Base-by-base conservation (phyloP, 2,329 filamentous ascomycete genomes). In the Xylariales sp. region DNA sequence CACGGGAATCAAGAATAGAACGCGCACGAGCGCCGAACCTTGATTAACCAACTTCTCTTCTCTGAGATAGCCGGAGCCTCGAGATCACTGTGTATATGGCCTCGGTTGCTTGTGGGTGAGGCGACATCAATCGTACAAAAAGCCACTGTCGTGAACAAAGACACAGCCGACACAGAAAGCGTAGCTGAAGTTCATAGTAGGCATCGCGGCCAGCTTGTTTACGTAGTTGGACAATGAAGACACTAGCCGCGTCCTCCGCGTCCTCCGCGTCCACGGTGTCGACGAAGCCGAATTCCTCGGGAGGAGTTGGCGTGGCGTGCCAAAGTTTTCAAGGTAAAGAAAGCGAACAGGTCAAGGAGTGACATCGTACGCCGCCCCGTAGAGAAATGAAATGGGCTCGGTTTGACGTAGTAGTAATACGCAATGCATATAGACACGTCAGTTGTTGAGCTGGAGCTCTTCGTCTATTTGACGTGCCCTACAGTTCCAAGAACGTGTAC, bases 181-280 rank as follows among this genome's bases (percentile, higher is more conserved):
- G 47, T 78, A 78, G 28, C 72, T 71, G 51, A 78, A 78, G 53
- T 78, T 74, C 55, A 78, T 68, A 41, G 69, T 73, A 7, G 76
- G 75, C 65, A 79, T 78, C 3, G 75, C 76, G 1, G 75, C 76
- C 14, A 79, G 64, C 44, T 74, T 70, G 49, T 79, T 79, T 47
- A 78, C 74, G 46, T 71, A 78, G 44, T 76, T 70, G 16, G 18
- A 66, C 71, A 55, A 75, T 70, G 69, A 69, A 76, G 31, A 74
- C 65, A 22, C 69, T 73, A 49, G 70, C 65, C n/a, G 71, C 71
- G 39, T 74, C 65, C 38, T 55, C 52, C 3, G 52, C 52, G 37
- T 55, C 50, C 15, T n/a, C n/a, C n/a, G n/a, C n/a, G n/a, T n/a
- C n/a, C n/a, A 55, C 52, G 4, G 52, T 55, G 44, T 74, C 71